Base-by-base conservation (phyloP, 768 basidiomycete genomes). In the Hericium erinaceus region DNA sequence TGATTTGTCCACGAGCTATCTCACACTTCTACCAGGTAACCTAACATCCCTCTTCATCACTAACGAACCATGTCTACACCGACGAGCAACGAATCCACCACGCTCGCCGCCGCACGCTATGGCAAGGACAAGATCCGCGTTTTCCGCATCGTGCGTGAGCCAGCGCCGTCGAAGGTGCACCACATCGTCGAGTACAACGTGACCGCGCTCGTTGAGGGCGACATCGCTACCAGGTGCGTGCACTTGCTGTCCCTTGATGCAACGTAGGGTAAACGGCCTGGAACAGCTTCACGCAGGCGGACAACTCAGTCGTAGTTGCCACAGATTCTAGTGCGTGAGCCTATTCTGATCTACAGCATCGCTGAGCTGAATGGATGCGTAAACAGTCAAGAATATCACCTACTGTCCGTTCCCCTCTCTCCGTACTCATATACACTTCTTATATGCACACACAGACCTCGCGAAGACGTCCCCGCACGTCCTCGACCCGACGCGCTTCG, bases 111-210 rank as follows among this genome's bases (percentile, higher is more conserved):
- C 18, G 85, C 89, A 1, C 81, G 83, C 24, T 92, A 94, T 65
- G 94, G 94, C 11, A 98, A 98, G 73, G 87, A 92, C 71, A 84
- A 87, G 61, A 81, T 98, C 15, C 81, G 92, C 22, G 87, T 98
- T 46, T 80, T 92, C 61, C 83, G 95, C 33, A 79, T 95, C 56
- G 91, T 95, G 20, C 79, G 92, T 10, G 79, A 61, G 8, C 50
- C 48, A 12, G 51, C 83, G 52, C 80, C 74, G 22, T 24, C 24
- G 4, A 72, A 74, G 9, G 77, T 80, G 72, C 88, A 94, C 64
- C 76, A 84, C 38, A 71, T 94, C 10, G 89, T 87, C 28, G 93
- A 95, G 70, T 95, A 95, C 73, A 87, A 84, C 60, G 89, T 95
- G 22, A 77, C 80, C 7, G 79, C 82, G 2, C 74, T 95, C 55